Evolutionary conservation across 805 yeast species (phyloP).

Genomic region (Teunomyces tritomae): DNA sequence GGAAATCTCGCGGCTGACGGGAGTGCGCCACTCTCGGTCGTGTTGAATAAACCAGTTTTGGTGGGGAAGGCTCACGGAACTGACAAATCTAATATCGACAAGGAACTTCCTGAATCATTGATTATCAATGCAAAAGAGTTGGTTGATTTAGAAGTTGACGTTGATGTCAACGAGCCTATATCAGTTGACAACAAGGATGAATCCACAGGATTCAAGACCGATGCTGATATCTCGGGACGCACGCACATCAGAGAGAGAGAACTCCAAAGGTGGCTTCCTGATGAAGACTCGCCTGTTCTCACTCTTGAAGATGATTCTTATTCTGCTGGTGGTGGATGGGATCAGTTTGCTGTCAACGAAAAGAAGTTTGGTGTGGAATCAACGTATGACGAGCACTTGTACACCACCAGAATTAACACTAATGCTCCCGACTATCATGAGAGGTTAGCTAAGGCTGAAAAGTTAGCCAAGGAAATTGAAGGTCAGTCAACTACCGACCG

Average conservation of each 20-base stretch:
- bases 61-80: slow-evolving; percentile 21
- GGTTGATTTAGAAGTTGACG: slow-evolving; percentile 46
- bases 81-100: slow-evolving; percentile 23
- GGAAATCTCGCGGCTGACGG: slow-evolving; percentile 34
- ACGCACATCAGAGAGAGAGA: slow-evolving; percentile 59
- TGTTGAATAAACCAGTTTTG: slow-evolving; percentile 50
- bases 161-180: slow-evolving; percentile 25
- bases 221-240: slow-evolving; percentile 70
- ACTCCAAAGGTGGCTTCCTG: slow-evolving; percentile 84
- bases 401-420: slow-evolving; percentile 75
- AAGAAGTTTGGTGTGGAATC: slow-evolving; percentile 85
- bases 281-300: slow-evolving; percentile 36
- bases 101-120: slow-evolving; percentile 41
- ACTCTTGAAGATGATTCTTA: slow-evolving; percentile 36
- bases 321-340: slow-evolving; percentile 55
- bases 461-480: slow-evolving; percentile 82
- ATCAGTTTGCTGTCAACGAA: slow-evolving; percentile 91
- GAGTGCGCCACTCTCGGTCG: slow-evolving; percentile 51
- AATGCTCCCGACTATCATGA: slow-evolving; percentile 69
- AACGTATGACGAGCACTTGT: slow-evolving; percentile 77
- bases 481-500: slow-evolving; percentile 62
- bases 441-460: slow-evolving; percentile 67
- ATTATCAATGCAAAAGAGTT: slow-evolving; percentile 50
- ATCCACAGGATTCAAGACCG: slow-evolving; percentile 62
- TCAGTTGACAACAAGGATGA: not conserved